A percentile compares a stretch with the other conserved stretches of the same genome.
phyloP scores from a whole-genome alignment of 768 basidiomycete species.

The Tulasnella sp. region DNA sequence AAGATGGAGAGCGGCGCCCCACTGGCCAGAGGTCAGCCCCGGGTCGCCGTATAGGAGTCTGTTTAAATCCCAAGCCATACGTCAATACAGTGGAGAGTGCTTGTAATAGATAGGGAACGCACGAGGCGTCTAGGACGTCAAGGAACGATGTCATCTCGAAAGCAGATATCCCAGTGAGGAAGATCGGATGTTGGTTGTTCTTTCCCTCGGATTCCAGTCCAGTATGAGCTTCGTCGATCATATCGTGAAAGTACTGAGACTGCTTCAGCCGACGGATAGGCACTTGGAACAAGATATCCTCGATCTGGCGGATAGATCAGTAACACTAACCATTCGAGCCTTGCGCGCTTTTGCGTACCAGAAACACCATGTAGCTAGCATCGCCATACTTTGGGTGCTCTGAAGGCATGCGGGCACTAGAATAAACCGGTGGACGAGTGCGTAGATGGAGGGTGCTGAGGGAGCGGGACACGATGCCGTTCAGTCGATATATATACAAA shows the following conservation, averaged over 20 bases:
- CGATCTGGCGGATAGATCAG: background rate
- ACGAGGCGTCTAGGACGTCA: background rate
- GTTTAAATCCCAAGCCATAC: background rate
- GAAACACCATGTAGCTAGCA: background rate
- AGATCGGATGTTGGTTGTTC: background rate
- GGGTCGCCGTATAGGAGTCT: background rate
- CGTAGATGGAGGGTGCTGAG: background rate
- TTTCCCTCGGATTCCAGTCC: background rate
- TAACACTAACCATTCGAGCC: background rate
- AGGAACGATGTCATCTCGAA: constrained; percentile 13
- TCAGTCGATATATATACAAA: no score
- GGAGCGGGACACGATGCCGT: no score
- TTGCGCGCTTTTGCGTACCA: background rate
- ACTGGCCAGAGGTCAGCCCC: background rate
- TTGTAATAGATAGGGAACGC: background rate
- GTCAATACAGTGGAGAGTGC: background rate
- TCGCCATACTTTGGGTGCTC: background rate
- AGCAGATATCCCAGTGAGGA: background rate
- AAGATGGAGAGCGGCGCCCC: constrained; percentile 1
- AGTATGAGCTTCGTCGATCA: background rate
- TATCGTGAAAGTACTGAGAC: background rate
- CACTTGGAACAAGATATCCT: background rate
- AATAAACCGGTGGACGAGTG: no score
- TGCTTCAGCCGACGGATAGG: background rate
- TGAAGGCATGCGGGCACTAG: background rate